These are phyloP conservation scores for Aspergillus proliferans DNA, from an alignment of 2,329 filamentous ascomycete genomes.

Conservation along the genomic window DNA sequence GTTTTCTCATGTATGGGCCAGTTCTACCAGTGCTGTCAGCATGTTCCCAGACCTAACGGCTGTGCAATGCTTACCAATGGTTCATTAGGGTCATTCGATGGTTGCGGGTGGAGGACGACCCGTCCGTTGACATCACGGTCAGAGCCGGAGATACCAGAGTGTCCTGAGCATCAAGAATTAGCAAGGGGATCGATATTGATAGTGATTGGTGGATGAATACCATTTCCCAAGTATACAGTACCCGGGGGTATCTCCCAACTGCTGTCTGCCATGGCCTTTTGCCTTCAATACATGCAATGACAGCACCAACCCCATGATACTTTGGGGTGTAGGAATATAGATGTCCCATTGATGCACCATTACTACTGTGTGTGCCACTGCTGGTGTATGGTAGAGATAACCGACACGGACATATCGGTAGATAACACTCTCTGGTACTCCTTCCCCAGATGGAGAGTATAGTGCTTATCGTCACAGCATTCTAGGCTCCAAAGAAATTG, in stretches of 20 bases:
- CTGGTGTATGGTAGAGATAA: not conserved
- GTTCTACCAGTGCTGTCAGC: constrained; percentile 3
- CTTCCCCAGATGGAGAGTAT: not conserved
- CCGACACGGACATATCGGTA: not conserved
- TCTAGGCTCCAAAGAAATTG: not conserved
- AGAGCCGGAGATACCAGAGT: not conserved
- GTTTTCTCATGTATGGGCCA: constrained; percentile 6
- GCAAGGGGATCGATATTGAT: not conserved
- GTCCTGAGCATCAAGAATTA: not conserved
- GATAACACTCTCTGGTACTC: not conserved
- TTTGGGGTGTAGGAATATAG: not conserved
- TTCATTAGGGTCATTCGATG: constrained; percentile 19
- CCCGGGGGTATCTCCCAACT: not conserved
- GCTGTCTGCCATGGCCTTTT: not conserved
- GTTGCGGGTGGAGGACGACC: constrained; percentile 8
- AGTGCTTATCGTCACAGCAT: not conserved
- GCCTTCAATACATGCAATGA: not conserved
- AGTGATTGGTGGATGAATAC: not conserved
- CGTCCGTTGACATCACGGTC: constrained; percentile 1
- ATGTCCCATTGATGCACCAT: not conserved
- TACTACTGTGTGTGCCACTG: no score
- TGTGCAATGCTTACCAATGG: constrained; percentile 5
- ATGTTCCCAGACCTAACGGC: no score
- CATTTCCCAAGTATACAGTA: not conserved
- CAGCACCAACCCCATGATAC: not conserved